phyloP scores from a whole-genome alignment of 208 protist species.

The Acanthamoeba triangularis region DNA sequence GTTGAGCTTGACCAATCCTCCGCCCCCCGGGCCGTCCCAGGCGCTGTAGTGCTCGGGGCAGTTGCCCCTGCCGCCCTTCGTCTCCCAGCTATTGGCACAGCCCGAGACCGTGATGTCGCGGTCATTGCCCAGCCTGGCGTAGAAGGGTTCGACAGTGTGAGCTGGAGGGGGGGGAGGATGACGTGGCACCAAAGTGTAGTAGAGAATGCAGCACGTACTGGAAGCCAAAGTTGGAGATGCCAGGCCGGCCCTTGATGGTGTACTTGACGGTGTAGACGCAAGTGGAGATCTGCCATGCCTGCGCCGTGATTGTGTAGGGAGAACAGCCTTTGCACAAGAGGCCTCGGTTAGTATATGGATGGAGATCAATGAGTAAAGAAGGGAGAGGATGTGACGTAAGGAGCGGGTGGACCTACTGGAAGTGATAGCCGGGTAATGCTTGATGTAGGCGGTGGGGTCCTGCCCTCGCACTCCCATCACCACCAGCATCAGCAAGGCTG shows the following conservation, averaged over 20 bases:
- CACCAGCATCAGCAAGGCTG: background rate
- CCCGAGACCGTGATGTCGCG: background rate
- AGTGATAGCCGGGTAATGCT: background rate
- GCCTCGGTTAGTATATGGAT: background rate
- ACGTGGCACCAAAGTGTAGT: too few relatives aligned
- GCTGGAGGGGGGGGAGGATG: too few relatives aligned
- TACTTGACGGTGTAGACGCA: conserved; percentile 10
- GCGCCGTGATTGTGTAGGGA: background rate
- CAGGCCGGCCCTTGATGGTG: background rate
- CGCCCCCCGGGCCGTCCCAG: background rate
- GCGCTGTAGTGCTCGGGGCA: background rate
- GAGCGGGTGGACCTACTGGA: background rate
- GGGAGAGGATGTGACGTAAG: too few relatives aligned
- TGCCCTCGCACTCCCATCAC: background rate
- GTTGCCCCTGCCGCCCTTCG: background rate
- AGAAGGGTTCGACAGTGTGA: too few relatives aligned
- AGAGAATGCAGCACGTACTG: background rate
- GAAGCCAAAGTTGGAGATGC: background rate
- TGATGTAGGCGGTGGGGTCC: background rate
- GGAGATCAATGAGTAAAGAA: too few relatives aligned
- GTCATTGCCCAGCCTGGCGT: too few relatives aligned
- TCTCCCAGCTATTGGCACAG: background rate
- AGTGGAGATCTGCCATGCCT: background rate
- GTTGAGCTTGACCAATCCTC: background rate
- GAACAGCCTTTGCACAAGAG: background rate